These are phyloP conservation scores for Herpetomonas samuelpessoai DNA, from an alignment of 208 protist species.

Conservation along the genomic window DNA sequence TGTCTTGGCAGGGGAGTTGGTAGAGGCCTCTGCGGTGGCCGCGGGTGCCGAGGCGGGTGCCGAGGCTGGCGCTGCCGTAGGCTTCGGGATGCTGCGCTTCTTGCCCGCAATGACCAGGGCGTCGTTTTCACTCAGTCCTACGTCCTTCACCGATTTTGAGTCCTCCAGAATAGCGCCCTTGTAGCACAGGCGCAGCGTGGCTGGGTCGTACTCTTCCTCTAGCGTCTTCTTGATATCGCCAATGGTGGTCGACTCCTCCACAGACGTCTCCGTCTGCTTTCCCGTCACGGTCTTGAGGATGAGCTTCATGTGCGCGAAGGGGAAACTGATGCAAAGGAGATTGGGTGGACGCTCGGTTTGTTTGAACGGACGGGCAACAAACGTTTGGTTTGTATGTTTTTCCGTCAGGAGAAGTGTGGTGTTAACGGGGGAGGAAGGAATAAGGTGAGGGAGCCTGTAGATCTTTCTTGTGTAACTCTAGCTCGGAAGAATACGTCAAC, in stretches of 20 bases:
- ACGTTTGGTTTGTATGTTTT: no score
- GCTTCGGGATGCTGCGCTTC: slow-evolving; percentile 66
- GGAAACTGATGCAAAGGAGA: no score
- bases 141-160: slow-evolving; percentile 44
- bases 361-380: no score
- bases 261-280: slow-evolving; percentile 50
- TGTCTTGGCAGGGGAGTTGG: slow-evolving; percentile 4
- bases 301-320: slow-evolving; percentile 74
- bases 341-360: no score
- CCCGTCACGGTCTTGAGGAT: slow-evolving; percentile 65
- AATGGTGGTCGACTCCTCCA: slow-evolving; percentile 46
- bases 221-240: slow-evolving; percentile 59
- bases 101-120: slow-evolving; percentile 71
- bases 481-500: no score
- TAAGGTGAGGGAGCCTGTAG: no score
- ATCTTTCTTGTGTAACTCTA: no score
- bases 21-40: neutral
- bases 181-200: slow-evolving; percentile 65
- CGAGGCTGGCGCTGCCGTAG: slow-evolving; percentile 11
- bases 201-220: slow-evolving; percentile 66
- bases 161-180: slow-evolving; percentile 71
- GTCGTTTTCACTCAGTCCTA: slow-evolving; percentile 43
- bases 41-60: slow-evolving; percentile 5
- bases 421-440: no score
- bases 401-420: no score